These are phyloP conservation scores for Malbranchea zuffiana DNA, from an alignment of 2,329 filamentous ascomycete genomes.

Conservation along the genomic window DNA sequence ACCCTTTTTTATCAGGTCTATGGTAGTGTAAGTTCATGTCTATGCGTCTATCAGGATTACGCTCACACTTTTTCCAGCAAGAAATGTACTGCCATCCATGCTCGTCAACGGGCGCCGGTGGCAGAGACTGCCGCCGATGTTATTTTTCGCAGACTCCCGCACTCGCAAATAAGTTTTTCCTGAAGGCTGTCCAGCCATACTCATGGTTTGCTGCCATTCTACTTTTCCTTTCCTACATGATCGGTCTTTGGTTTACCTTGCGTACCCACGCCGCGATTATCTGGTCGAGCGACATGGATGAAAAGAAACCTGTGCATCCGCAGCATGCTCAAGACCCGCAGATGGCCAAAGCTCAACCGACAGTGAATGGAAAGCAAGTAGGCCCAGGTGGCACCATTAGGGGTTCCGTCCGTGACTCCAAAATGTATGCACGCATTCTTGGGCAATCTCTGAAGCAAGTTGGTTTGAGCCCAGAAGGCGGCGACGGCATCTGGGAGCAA, in stretches of 20 bases:
- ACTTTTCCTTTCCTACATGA: conserved; percentile 84
- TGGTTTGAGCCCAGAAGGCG: conserved; percentile 43
- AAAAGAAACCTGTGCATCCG: conserved; percentile 49
- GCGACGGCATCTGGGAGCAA: conserved; percentile 26
- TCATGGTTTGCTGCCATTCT: conserved; percentile 78
- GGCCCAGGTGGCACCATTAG: conserved; percentile 36
- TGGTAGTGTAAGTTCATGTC: conserved; percentile 54
- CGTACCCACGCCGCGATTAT: conserved; percentile 94
- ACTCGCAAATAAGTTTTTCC: conserved; percentile 76
- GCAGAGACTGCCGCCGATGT: conserved; percentile 72
- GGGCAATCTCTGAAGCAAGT: conserved; percentile 81
- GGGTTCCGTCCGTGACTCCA: conserved; percentile 70
- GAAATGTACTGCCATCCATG: conserved; percentile 73
- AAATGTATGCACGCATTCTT: conserved; percentile 85
- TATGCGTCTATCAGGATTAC: conserved; percentile 5
- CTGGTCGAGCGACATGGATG: conserved; percentile 76
- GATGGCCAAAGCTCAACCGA: conserved; percentile 16
- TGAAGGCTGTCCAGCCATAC: conserved; percentile 83
- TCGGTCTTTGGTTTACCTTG: conserved; percentile 90
- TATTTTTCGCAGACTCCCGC: conserved; percentile 85
- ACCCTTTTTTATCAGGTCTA: conserved; percentile 98
- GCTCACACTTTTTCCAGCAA: conserved; percentile 47
- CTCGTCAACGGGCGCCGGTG: conserved; percentile 32
- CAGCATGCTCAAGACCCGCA: conserved; percentile 3
- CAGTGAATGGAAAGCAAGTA: conserved; percentile 22